Evolutionary conservation across 1,139 yeast genomes (phyloP).

Genomic region (Scheffersomyces insectosa): DNA sequence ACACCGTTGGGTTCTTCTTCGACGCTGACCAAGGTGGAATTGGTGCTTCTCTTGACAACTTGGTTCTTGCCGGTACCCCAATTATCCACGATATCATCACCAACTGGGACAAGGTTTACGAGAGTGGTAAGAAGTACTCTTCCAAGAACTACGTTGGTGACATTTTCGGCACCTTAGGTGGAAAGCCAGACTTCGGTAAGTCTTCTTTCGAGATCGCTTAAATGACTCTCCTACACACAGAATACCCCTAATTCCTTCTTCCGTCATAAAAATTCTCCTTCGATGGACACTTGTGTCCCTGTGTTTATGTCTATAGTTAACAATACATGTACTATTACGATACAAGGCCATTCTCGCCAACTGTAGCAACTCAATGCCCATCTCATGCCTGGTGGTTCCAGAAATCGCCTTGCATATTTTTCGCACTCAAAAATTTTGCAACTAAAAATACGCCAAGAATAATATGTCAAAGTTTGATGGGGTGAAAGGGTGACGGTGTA

Average conservation of each 20-base stretch:
- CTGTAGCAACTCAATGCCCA: too few species aligned
- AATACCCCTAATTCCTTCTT: not conserved
- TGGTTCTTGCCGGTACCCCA: slow-evolving; percentile 57
- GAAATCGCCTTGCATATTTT: too few species aligned
- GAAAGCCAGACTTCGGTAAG: slow-evolving; percentile 18
- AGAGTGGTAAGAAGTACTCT: slow-evolving; percentile 32
- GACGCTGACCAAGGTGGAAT: slow-evolving; percentile 55
- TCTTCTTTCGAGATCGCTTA: slow-evolving; percentile 10
- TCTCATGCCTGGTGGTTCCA: too few species aligned
- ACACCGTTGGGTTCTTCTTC: slow-evolving; percentile 53
- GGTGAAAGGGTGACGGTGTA: too few species aligned
- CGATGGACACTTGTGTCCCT: too few species aligned
- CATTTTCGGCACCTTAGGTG: slow-evolving; percentile 52
- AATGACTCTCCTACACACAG: slow-evolving; percentile 12
- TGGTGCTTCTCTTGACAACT: slow-evolving; percentile 49
- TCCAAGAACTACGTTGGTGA: slow-evolving; percentile 63
- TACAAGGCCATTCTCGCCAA: too few species aligned
- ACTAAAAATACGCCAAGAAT: too few species aligned
- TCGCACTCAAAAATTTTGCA: too few species aligned
- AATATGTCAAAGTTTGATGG: too few species aligned
- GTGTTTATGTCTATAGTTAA: too few species aligned
- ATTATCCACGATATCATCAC: slow-evolving; percentile 52
- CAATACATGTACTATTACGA: too few species aligned
- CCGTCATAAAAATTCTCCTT: too few species aligned
- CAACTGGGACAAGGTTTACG: slow-evolving; percentile 54